phyloP scores from a whole-genome alignment of 140 eudicot species.

The Senecio squalidus region DNA sequence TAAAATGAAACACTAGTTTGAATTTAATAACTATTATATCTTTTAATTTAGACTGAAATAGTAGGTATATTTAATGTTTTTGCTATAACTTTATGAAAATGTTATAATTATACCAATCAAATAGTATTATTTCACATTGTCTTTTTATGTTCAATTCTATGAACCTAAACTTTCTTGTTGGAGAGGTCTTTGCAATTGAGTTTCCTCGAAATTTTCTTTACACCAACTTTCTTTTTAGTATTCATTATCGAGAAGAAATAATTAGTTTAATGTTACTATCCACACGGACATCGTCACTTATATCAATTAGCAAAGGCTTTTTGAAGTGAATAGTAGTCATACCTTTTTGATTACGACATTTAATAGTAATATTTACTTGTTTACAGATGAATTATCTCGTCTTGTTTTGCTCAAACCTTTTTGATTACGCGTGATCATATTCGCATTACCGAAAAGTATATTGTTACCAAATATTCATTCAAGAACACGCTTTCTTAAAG shows the following conservation, averaged over 20 bases:
- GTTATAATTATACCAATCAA: no score
- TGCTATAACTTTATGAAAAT: no score
- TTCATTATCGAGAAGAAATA: no score
- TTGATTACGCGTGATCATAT: conserved; percentile 19
- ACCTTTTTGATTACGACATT: no score
- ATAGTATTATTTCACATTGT: conserved; percentile 11
- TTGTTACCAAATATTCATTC: conserved; percentile 14
- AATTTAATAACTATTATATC: not conserved
- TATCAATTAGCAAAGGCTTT: no score
- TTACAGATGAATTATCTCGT: not conserved
- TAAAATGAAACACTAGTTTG: not conserved
- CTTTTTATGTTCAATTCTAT: conserved; percentile 24
- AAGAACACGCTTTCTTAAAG: conserved; percentile 31
- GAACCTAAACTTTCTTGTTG: conserved; percentile 20
- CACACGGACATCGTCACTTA: no score
- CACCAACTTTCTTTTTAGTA: not conserved
- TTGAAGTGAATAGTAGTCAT: no score
- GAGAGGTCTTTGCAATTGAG: conserved; percentile 26
- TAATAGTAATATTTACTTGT: not conserved
- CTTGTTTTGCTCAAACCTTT: not conserved
- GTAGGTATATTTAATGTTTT: not conserved
- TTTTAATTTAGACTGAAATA: conserved; percentile 13
- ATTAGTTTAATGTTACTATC: no score
- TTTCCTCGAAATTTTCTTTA: conserved; percentile 22
- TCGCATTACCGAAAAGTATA: conserved; percentile 4